Percentiles rank a stretch among this genome's conserved stretches.
Evolutionary conservation across 768 basidiomycete genomes (phyloP).

Genomic region (Mycena vulgaris): DNA sequence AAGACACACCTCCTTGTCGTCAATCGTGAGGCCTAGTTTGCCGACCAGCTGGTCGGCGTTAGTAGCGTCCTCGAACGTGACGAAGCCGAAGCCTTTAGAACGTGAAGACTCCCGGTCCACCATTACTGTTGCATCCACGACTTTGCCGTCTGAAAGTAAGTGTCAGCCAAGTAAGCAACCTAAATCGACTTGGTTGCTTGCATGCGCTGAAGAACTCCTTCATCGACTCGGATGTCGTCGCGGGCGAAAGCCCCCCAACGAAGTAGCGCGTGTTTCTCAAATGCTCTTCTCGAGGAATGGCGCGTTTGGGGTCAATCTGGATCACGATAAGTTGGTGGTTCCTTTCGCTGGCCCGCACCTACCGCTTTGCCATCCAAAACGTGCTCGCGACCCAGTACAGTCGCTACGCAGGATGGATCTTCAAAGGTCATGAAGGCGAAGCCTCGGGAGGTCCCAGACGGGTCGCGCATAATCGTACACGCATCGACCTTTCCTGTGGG

Average conservation of each 20-base stretch:
- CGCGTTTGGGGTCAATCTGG: slow-evolving; percentile 89
- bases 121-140: slow-evolving; percentile 91
- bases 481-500: slow-evolving; percentile 72
- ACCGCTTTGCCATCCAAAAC: slow-evolving; percentile 86
- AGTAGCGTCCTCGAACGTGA: slow-evolving; percentile 81
- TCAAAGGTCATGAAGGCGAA: slow-evolving; percentile 91
- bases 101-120: slow-evolving; percentile 82
- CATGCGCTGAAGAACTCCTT: slow-evolving; percentile 76
- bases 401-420: slow-evolving; percentile 72
- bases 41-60: slow-evolving; percentile 78
- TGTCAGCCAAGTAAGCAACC: background rate
- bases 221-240: slow-evolving; percentile 81
- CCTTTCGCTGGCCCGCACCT: slow-evolving; percentile 25
- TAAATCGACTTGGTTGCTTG: background rate
- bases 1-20: slow-evolving; percentile 78
- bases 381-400: slow-evolving; percentile 79
- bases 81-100: slow-evolving; percentile 89
- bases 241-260: slow-evolving; percentile 81
- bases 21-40: slow-evolving; percentile 76
- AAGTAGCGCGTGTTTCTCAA: slow-evolving; percentile 84
- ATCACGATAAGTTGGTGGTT: background rate
- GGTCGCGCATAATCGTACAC: slow-evolving; percentile 90
- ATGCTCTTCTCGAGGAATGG: slow-evolving; percentile 88
- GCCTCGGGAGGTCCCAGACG: slow-evolving; percentile 80
- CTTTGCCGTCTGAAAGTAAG: slow-evolving; percentile 65